Conservation (phyloP, 202 grass and related monocot genomes). For the Digitaria exilis region DNA sequence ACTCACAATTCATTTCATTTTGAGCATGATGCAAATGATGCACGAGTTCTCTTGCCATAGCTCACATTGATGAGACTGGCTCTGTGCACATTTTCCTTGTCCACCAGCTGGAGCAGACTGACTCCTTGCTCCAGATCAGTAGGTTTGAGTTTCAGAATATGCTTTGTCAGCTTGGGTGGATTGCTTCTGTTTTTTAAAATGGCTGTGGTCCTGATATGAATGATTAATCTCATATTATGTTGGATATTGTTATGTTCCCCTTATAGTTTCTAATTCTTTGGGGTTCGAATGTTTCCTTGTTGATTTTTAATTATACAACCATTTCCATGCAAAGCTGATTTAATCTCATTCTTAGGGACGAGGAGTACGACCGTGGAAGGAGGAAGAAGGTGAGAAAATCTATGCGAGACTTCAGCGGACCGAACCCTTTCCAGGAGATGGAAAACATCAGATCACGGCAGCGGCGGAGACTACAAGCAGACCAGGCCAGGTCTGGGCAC, state of each 20-base stretch:
- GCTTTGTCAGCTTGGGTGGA: not conserved
- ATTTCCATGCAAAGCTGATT: not conserved
- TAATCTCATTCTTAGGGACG: conserved; percentile 45
- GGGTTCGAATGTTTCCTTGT: too few species aligned
- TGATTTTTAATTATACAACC: not conserved
- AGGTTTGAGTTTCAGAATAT: conserved; percentile 12
- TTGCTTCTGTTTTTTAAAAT: not conserved
- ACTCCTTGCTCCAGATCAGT: not conserved
- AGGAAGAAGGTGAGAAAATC: conserved; percentile 67
- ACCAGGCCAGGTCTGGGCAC: conserved; percentile 40
- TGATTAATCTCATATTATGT: not conserved
- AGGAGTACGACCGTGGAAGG: conserved; percentile 69
- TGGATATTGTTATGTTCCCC: not conserved
- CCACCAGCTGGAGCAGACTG: not conserved
- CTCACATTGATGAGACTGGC: not conserved
- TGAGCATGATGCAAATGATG: not conserved
- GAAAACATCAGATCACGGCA: conserved; percentile 47
- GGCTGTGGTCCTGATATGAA: not conserved
- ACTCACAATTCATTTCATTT: not conserved
- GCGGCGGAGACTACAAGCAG: conserved; percentile 45
- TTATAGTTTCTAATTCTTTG: too few species aligned
- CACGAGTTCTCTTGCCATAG: not conserved
- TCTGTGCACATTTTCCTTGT: too few species aligned
- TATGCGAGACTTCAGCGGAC: conserved; percentile 37
- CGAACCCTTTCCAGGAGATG: conserved; percentile 69